Percentiles rank a stretch among this genome's conserved stretches.
Evolutionary conservation across 331 rosid genomes (phyloP).

Genomic region (Ulmus americana): DNA sequence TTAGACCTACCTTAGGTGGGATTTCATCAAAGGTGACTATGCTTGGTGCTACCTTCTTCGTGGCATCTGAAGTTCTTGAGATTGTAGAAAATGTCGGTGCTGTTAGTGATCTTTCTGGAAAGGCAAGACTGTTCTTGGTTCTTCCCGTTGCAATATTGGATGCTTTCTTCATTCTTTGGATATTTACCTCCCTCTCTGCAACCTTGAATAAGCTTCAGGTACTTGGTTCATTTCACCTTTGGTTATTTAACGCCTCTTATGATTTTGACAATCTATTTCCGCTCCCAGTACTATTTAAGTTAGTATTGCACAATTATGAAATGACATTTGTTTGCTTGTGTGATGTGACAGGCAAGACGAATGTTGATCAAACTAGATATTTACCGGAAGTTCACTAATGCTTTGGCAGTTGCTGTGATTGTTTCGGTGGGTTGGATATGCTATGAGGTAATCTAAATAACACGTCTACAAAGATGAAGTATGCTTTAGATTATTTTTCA

Average conservation of each 20-base stretch:
- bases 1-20: constrained; percentile 96
- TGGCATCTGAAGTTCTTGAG: constrained; percentile 90
- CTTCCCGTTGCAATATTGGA: constrained; percentile 91
- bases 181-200: constrained; percentile 85
- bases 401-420: constrained; percentile 79
- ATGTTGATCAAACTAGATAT: constrained; percentile 86
- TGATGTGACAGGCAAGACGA: constrained; percentile 64
- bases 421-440: constrained; percentile 95
- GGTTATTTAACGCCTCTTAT: neutral
- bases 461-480: constrained; percentile 5
- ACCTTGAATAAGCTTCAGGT: constrained; percentile 99
- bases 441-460: constrained; percentile 67
- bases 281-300: neutral
- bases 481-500: neutral
- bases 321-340: constrained; percentile 20
- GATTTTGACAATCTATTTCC: neutral
- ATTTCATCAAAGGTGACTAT: constrained; percentile 77
- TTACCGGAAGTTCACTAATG: constrained; percentile 86
- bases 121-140: constrained; percentile 81
- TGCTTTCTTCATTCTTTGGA: constrained; percentile 96
- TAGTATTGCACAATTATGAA: constrained; percentile 12
- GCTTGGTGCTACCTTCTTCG: constrained; percentile 90
- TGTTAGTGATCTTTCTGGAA: constrained; percentile 90
- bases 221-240: constrained; percentile 19
- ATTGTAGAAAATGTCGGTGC: constrained; percentile 95